Conservation (phyloP, 75 land plant species). For the Sequoia sempervirens region DNA sequence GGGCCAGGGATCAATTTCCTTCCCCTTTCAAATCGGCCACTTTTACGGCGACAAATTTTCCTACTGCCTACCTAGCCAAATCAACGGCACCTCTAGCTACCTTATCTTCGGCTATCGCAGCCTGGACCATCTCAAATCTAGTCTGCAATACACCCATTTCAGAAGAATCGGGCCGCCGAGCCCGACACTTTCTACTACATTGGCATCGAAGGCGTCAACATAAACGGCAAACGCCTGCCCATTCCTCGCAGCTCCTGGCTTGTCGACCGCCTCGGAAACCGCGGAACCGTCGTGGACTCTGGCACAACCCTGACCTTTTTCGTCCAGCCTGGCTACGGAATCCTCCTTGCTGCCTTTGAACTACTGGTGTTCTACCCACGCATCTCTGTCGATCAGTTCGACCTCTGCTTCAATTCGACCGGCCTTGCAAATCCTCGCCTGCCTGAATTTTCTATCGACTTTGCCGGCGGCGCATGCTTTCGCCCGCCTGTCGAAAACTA, state of each 20-base stretch:
- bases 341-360: conserved; percentile 22
- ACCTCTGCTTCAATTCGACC: conserved; percentile 43
- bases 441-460: conserved; percentile 31
- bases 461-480: conserved; percentile 42
- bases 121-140: not conserved
- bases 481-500: conserved; percentile 47
- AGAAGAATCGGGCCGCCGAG: conserved; percentile 28
- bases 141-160: conserved; percentile 50
- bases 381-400: conserved; percentile 17
- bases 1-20: conserved; percentile 60
- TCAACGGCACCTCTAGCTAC: conserved; percentile 35
- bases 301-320: conserved; percentile 64
- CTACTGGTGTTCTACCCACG: conserved; percentile 21
- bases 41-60: conserved; percentile 52
- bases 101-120: conserved; percentile 28
- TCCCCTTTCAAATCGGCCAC: conserved; percentile 53
- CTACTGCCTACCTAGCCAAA: conserved; percentile 59
- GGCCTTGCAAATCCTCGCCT: conserved; percentile 3
- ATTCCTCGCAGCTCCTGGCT: conserved; percentile 39
- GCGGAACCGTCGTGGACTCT: conserved; percentile 64
- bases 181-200: conserved; percentile 58
- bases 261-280: conserved; percentile 45
- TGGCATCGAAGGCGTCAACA: conserved; percentile 20
- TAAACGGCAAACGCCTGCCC: conserved; percentile 21
- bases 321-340: conserved; percentile 30